These are phyloP conservation scores for Mycena metata DNA, from an alignment of 768 basidiomycete species.

Conservation along the genomic window DNA sequence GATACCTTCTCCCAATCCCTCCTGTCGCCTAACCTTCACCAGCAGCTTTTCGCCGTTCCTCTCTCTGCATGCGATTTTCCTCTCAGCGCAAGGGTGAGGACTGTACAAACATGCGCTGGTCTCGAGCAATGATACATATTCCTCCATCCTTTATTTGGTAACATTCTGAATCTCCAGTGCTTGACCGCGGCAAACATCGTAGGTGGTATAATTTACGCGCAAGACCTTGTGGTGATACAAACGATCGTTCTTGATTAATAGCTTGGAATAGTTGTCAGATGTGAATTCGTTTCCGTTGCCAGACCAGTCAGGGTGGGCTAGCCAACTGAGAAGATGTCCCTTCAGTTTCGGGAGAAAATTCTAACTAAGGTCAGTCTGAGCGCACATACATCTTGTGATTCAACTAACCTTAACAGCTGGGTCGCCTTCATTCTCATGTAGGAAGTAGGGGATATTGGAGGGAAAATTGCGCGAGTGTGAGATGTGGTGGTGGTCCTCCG, in stretches of 20 bases:
- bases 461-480: conserved; percentile 22
- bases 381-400: too few species aligned
- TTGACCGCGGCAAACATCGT: conserved; percentile 40
- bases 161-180: too few species aligned
- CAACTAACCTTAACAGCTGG: background rate
- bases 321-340: conserved; percentile 34
- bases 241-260: conserved; percentile 28
- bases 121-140: too few species aligned
- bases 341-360: conserved; percentile 37
- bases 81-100: too few species aligned
- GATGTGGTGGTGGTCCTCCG: conserved; percentile 34
- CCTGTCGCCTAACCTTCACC: too few species aligned
- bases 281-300: conserved; percentile 32
- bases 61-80: too few species aligned
- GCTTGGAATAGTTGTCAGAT: background rate
- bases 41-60: too few species aligned
- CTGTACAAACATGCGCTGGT: too few species aligned
- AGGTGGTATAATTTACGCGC: conserved; percentile 50
- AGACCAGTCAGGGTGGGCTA: conserved; percentile 9
- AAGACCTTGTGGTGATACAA: conserved; percentile 44
- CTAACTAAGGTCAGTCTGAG: conserved; percentile 12
- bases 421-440: background rate
- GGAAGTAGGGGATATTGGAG: conserved; percentile 16
- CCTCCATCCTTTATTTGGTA: too few species aligned
- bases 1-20: too few species aligned